Conservation (phyloP, 257 asterid species). For the Lycium ferocissimum region DNA sequence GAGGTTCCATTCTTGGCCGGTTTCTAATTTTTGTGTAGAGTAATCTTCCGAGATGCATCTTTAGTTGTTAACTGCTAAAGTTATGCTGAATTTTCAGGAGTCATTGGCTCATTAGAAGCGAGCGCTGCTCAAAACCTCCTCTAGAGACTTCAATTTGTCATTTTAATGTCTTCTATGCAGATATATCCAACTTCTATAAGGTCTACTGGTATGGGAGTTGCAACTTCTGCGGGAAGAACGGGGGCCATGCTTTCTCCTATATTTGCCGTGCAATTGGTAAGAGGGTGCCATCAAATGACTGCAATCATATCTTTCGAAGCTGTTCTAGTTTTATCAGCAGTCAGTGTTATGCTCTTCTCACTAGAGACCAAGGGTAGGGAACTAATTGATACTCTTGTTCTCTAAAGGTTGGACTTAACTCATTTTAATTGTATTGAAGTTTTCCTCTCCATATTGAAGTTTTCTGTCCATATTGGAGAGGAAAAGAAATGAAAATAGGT, state of each 20-base stretch:
- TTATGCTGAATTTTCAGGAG: neutral
- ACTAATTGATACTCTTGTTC: conserved; percentile 27
- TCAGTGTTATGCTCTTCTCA: conserved; percentile 35
- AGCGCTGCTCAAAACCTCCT: neutral
- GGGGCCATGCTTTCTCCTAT: conserved; percentile 49
- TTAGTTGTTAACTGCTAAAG: neutral
- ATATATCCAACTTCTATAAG: conserved; percentile 49
- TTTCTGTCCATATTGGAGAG: neutral
- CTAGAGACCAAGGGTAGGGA: conserved; percentile 44
- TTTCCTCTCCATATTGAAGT: neutral
- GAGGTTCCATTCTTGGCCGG: neutral
- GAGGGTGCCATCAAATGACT: conserved; percentile 34
- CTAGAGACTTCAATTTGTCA: neutral
- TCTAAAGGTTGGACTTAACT: neutral
- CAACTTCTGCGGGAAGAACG: conserved; percentile 45
- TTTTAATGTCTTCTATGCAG: conserved; percentile 24
- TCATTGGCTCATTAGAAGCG: neutral
- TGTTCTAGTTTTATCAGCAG: conserved; percentile 33
- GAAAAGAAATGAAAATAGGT: neutral
- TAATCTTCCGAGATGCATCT: neutral
- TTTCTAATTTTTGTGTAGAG: neutral
- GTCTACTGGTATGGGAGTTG: conserved; percentile 45
- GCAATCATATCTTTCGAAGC: conserved; percentile 41
- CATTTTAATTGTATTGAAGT: neutral
- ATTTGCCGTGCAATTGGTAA: conserved; percentile 39